phyloP scores from a whole-genome alignment of 139 green algal genomes.

The Edaphochlamys debaryana region DNA sequence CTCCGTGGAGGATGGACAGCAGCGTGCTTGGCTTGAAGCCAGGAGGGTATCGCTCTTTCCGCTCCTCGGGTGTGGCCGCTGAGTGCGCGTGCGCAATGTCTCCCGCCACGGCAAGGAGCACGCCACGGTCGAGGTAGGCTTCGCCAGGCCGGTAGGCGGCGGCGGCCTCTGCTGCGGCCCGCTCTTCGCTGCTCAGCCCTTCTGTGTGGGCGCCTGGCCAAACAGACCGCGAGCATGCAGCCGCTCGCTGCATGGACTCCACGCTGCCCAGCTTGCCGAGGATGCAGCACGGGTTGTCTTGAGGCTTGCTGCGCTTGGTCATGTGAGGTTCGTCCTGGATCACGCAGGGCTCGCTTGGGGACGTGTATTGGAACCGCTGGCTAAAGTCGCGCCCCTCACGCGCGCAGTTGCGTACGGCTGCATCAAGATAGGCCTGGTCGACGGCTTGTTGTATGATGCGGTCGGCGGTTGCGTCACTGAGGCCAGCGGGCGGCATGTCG shows the following conservation, averaged over 20 bases:
- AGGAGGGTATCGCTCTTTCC: not conserved
- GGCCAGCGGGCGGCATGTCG: not conserved
- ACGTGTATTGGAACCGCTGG: not conserved
- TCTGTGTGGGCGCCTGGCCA: not conserved
- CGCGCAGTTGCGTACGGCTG: not conserved
- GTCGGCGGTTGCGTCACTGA: not conserved
- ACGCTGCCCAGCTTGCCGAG: not conserved
- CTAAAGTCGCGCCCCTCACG: not conserved
- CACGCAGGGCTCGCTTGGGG: not conserved
- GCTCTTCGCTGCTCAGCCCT: not conserved
- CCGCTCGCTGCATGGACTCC: not conserved
- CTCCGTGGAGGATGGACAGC: not conserved
- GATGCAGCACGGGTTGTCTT: not conserved
- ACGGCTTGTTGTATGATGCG: not conserved
- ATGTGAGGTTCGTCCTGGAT: not conserved
- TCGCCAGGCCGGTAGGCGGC: not conserved
- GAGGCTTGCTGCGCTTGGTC: not conserved
- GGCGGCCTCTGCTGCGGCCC: not conserved
- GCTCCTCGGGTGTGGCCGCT: not conserved
- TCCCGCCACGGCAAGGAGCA: not conserved
- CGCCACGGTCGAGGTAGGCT: not conserved
- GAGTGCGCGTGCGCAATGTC: not conserved
- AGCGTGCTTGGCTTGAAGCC: not conserved
- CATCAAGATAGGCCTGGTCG: not conserved
- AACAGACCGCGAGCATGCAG: not conserved